Evolutionary conservation across 2,329 filamentous ascomycete species (phyloP), one percentile per base, ranked within the genome.

Genomic region (Apiospora phragmitis): DNA sequence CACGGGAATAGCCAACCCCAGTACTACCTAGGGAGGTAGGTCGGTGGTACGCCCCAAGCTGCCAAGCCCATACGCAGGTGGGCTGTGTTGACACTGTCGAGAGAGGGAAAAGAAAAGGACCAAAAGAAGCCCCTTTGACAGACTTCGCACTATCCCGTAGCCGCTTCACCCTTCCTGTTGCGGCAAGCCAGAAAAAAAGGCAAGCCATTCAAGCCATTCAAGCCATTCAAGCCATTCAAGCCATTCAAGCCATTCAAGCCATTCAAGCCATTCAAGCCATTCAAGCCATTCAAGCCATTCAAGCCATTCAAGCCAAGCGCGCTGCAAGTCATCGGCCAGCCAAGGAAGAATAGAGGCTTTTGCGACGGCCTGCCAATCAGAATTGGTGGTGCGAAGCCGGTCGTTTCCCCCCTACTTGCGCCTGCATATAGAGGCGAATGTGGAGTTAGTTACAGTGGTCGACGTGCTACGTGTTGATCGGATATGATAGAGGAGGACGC

Each of bases 131-230:
- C 51, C 51, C 51, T 38, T 45, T 26, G 38, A 67, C n/a, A 21
- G 7, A 29, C 38, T 67, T 45, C 26, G 38, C 38, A 67, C 42
- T n/a, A 62, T 62, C 55, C 24, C 45, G n/a, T 67, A 62, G 29
- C 69, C 69, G 69, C 69, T 62, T 70, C 38, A 55, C 69, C 69
- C 69, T 70, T 68, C 69, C 66, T 26, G 16, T 70, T 70, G 49
- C 29, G 69, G 69, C 65, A 65, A 68, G 67, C 67, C 47, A 51
- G 41, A 42, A 29, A 41, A 21, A 29, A 38, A 41, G n/a, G 9
- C 26, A 24, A 47, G 66, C 65, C 38, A 45, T 38, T 67, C 26
- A n/a, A 45, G 45, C 42, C 41, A 67, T n/a, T n/a, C 26, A 24
- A 47, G 66, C 65, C 38, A 45, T 38, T 67, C 26, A 24, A 47